A percentile compares a stretch with the other conserved stretches of the same genome.
Evolutionary conservation across 768 basidiomycete genomes (phyloP).

Genomic region (Crepidotus variabilis): DNA sequence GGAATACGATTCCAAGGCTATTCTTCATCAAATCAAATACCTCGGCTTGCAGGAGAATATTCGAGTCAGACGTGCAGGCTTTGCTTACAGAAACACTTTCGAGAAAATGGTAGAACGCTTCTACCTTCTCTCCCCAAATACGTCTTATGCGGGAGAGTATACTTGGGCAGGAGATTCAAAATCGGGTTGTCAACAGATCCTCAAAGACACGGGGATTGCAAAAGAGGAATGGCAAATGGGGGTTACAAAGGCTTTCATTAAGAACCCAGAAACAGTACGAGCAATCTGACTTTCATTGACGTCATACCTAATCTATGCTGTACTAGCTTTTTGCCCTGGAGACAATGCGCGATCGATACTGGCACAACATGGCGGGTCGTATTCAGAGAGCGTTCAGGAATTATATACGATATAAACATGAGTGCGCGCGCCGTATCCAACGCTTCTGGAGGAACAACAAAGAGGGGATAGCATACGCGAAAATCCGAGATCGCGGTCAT

Average conservation of each 20-base stretch:
- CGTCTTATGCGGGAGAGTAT: slow-evolving; percentile 98
- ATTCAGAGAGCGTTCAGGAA: slow-evolving; percentile 97
- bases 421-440: slow-evolving; percentile 93
- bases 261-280: slow-evolving; percentile 94
- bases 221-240: slow-evolving; percentile 99
- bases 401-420: slow-evolving; percentile 92
- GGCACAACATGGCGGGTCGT: slow-evolving; percentile 98
- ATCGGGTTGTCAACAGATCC: slow-evolving; percentile 88
- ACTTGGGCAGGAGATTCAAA: slow-evolving; percentile 90
- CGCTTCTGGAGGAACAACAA: slow-evolving; percentile 99
- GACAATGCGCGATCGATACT: slow-evolving; percentile 98
- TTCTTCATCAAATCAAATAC: slow-evolving; percentile 99
- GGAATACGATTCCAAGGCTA: slow-evolving; percentile 93
- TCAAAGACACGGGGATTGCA: slow-evolving; percentile 93
- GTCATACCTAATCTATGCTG: slow-evolving; percentile 3
- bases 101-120: slow-evolving; percentile 99
- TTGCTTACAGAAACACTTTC: slow-evolving; percentile 97
- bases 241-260: slow-evolving; percentile 97
- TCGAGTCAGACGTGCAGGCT: slow-evolving; percentile 93
- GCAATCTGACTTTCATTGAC: not conserved
- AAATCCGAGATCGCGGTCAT: slow-evolving; percentile 93
- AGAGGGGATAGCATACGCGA: slow-evolving; percentile 83
- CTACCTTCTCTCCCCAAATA: slow-evolving; percentile 90
- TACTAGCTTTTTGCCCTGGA: slow-evolving; percentile 91
- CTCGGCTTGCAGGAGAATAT: slow-evolving; percentile 98